These are phyloP conservation scores for Apiotrichum gracile DNA, from an alignment of 1,284 basidiomycete species.

Conservation along the genomic window DNA sequence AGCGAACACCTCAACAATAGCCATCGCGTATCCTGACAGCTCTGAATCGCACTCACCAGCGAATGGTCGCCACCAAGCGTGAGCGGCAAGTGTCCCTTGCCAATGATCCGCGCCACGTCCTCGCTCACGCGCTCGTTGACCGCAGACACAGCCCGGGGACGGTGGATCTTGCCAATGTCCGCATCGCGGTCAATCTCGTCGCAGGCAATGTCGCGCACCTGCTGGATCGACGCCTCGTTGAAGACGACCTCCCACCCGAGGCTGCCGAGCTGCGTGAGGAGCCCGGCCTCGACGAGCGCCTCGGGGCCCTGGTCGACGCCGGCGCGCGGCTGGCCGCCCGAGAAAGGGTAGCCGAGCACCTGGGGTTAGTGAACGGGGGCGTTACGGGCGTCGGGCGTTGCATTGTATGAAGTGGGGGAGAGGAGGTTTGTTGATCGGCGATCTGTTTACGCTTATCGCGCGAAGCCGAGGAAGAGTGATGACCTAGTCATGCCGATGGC, in stretches of 20 bases:
- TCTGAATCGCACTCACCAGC: conserved; percentile 54
- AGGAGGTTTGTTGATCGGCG: too few species aligned
- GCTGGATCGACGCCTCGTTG: conserved; percentile 77
- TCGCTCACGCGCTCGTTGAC: conserved; percentile 76
- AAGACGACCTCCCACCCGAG: conserved; percentile 88
- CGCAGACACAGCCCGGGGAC: conserved; percentile 76
- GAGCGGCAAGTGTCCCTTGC: conserved; percentile 73
- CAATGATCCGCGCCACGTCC: conserved; percentile 66
- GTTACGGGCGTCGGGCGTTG: too few species aligned
- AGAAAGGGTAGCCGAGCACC: conserved; percentile 69
- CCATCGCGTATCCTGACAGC: background rate
- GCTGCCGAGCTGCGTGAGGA: conserved; percentile 65
- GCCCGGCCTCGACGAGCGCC: conserved; percentile 74
- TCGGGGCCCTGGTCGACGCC: conserved; percentile 92
- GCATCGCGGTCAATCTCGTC: conserved; percentile 54
- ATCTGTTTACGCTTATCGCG: too few species aligned
- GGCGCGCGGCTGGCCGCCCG: conserved; percentile 56
- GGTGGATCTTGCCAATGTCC: conserved; percentile 80
- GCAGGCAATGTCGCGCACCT: conserved; percentile 51
- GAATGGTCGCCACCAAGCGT: conserved; percentile 98
- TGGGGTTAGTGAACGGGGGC: conserved; percentile 25
- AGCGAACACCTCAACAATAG: background rate
- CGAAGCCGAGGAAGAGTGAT: background rate
- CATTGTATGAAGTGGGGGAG: too few species aligned
- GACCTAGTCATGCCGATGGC: background rate